Conservation (phyloP, 805 yeast genomes). For the Myxozyma sirexii region DNA sequence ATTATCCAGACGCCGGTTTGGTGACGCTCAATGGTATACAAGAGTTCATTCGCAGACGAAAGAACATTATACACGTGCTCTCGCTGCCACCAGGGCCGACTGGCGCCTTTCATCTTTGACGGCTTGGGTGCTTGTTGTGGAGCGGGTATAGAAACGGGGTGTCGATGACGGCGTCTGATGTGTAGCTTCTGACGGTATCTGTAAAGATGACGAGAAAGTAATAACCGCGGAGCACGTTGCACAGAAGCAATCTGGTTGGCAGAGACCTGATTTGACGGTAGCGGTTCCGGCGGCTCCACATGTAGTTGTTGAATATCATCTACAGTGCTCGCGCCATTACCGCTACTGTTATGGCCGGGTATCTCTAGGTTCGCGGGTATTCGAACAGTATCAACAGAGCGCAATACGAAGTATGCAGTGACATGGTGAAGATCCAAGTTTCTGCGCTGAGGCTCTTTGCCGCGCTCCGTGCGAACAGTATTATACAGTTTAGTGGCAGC, state of each 20-base stretch:
- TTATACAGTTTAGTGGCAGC: conserved; percentile 5
- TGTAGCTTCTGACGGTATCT: conserved; percentile 4
- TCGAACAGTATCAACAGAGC: conserved; percentile 20
- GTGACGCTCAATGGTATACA: conserved; percentile 26
- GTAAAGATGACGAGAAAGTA: conserved; percentile 8
- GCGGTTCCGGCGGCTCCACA: not conserved
- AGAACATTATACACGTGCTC: conserved; percentile 27
- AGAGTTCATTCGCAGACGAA: conserved; percentile 2
- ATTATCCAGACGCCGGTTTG: conserved; percentile 19
- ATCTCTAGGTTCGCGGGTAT: conserved; percentile 24
- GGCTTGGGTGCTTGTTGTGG: not conserved
- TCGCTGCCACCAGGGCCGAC: conserved; percentile 29
- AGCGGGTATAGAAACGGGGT: not conserved
- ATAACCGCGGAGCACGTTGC: conserved; percentile 3
- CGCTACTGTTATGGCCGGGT: not conserved
- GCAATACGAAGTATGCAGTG: conserved; percentile 19
- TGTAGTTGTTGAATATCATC: not conserved
- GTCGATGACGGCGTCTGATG: not conserved
- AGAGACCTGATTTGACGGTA: not conserved
- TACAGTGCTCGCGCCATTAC: not conserved
- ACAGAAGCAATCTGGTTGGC: conserved; percentile 2
- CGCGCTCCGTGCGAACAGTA: conserved; percentile 2
- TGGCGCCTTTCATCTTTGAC: not conserved
- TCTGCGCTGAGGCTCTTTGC: conserved; percentile 17
- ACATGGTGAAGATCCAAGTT: conserved; percentile 10